A percentile compares a stretch with the other conserved stretches of the same genome.
phyloP scores from a whole-genome alignment of 495 filamentous ascomycete species.

The Thermochaetoides thermophila region DNA sequence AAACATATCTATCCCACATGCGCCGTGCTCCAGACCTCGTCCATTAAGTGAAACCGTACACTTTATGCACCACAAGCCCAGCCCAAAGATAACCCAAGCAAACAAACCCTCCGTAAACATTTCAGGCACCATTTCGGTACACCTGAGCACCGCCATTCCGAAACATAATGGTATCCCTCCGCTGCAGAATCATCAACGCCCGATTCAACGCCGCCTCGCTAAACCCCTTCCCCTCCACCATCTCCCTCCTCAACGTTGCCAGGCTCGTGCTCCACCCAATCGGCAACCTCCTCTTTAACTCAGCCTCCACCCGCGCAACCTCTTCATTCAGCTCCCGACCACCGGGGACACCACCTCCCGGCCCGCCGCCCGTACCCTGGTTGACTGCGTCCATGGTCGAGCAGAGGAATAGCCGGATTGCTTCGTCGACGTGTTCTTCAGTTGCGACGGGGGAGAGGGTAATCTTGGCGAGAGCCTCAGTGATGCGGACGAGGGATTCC shows the following conservation, averaged over 20 bases:
- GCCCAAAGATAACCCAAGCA: too few relatives aligned
- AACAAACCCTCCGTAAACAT: not conserved
- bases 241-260: slow-evolving; percentile 71
- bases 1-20: too few relatives aligned
- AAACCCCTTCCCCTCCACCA: slow-evolving; percentile 78
- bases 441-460: slow-evolving; percentile 71
- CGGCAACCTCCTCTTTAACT: slow-evolving; percentile 73
- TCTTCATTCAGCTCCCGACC: slow-evolving; percentile 84
- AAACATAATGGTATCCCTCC: slow-evolving; percentile 83
- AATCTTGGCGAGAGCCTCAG: slow-evolving; percentile 87
- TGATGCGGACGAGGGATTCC: slow-evolving; percentile 94
- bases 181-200: slow-evolving; percentile 71
- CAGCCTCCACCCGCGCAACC: slow-evolving; percentile 74
- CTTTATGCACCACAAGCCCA: too few relatives aligned
- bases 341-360: too few relatives aligned
- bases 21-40: too few relatives aligned
- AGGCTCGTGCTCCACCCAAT: slow-evolving; percentile 92
- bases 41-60: too few relatives aligned
- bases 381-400: slow-evolving; percentile 96
- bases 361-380: slow-evolving; percentile 57
- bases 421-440: slow-evolving; percentile 90
- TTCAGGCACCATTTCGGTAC: slow-evolving; percentile 49
- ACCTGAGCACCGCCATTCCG: slow-evolving; percentile 80
- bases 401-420: slow-evolving; percentile 92
- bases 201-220: slow-evolving; percentile 72